Conservation (phyloP, 768 basidiomycete species). For the Trametes villosa region DNA sequence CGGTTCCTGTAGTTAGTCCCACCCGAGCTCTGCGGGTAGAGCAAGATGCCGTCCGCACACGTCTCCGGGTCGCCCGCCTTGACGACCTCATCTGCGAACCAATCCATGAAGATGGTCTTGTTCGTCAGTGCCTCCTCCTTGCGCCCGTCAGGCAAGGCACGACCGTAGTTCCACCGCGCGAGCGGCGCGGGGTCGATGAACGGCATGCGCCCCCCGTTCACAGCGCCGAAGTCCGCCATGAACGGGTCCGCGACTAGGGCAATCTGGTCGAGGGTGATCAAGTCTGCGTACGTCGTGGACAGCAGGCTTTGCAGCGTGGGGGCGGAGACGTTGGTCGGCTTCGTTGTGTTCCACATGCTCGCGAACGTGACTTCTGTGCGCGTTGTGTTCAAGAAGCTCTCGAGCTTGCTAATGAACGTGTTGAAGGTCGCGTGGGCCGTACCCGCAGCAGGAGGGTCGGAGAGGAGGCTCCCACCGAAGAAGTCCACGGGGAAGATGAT, state of each 20-base stretch:
- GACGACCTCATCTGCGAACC: constrained; percentile 31
- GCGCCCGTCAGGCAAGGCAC: constrained; percentile 21
- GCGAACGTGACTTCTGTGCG: constrained; percentile 32
- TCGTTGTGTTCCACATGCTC: constrained; percentile 28
- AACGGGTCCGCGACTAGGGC: constrained; percentile 34
- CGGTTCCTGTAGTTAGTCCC: constrained; percentile 30
- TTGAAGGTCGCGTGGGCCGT: constrained; percentile 31
- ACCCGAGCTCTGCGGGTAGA: constrained; percentile 37
- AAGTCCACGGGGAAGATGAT: constrained; percentile 34
- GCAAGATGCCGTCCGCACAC: constrained; percentile 34
- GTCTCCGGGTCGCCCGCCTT: constrained; percentile 22
- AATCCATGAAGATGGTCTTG: constrained; percentile 37
- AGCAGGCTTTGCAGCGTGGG: constrained; percentile 28
- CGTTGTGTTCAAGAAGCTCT: constrained; percentile 32
- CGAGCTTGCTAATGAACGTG: constrained; percentile 32
- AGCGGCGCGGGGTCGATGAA: constrained; percentile 37
- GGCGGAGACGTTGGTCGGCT: constrained; percentile 25
- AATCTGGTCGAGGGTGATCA: constrained; percentile 34
- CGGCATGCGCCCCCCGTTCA: constrained; percentile 30
- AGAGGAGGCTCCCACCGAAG: constrained; percentile 31
- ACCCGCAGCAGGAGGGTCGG: constrained; percentile 25
- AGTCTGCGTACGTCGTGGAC: constrained; percentile 35
- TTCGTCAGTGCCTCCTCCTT: constrained; percentile 30
- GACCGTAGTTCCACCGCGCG: constrained; percentile 32
- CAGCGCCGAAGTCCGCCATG: constrained; percentile 31